A percentile compares a stretch with the other conserved stretches of the same genome.
phyloP scores from a whole-genome alignment of 345 rosid genomes.

The Triadica sebifera region DNA sequence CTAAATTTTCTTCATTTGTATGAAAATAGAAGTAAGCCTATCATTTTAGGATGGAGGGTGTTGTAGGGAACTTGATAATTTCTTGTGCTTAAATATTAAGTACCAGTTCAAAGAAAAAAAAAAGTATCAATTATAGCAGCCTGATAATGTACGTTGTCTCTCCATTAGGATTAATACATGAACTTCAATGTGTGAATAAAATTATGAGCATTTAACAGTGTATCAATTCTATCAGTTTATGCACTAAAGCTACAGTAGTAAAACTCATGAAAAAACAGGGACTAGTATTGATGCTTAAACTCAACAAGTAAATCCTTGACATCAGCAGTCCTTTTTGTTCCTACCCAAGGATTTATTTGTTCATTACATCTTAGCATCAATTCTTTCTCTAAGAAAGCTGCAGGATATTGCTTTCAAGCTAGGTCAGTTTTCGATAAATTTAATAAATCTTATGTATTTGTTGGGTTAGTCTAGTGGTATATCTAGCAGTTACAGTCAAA shows the following conservation, averaged over 20 bases:
- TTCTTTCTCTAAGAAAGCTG: neutral
- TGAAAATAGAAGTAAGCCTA: no score
- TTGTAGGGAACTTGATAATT: neutral
- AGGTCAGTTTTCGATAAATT: neutral
- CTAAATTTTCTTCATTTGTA: no score
- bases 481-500: neutral
- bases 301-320: conserved; percentile 3
- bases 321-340: neutral
- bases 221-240: neutral
- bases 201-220: neutral
- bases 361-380: neutral
- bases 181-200: no score
- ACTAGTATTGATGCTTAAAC: neutral
- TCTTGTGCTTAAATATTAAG: neutral
- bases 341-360: neutral
- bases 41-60: no score
- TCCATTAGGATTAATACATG: no score
- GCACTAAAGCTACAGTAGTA: neutral
- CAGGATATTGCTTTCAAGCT: neutral
- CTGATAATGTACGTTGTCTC: no score
- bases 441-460: neutral
- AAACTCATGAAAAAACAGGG: neutral
- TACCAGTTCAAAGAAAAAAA: neutral
- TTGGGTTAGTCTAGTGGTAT: neutral
- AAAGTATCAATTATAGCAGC: neutral